Base-by-base conservation (phyloP, 345 rosid species). In the Punica granatum region DNA sequence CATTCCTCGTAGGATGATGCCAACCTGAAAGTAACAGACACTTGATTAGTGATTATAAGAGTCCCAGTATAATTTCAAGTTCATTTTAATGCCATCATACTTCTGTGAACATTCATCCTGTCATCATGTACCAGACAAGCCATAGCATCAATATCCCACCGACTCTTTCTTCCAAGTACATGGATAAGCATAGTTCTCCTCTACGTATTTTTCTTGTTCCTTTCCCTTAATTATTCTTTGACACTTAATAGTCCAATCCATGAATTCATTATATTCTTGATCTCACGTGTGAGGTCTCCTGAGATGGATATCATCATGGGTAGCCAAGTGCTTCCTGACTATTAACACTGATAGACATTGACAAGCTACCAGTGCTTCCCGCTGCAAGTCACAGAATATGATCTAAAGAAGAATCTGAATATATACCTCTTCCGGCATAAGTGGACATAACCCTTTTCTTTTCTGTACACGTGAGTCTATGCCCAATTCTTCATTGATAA, bases 351-450 rank as follows among this genome's bases (percentile, higher is more conserved):
- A 51, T 7, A 51, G 58, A 3, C n/a, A 3, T 51, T 56, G 19
- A 56, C 34, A 28, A 26, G 34, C 61, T 56, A 56, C 34, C 61
- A 56, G 33, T 1, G 32, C 34, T 25, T 56, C 34, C 61, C 13
- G 11, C 18, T 26, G 16, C 3, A 10, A 25, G 18, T 56, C 30
- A 28, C 7, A 26, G 6, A 28, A 28, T 25, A 25, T 25, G 9
- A 26, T 63, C 16, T 25, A 28, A 0, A 19, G 26, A 21, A 34
- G 7, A 1, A 7, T 34, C 6, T 21, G n/a, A 10, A 35, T 25
- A 37, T 71, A 34, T 73, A 95, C 99, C 96, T 92, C 97, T 85
- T 92, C 99, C 60, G 99, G 99, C 92, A 87, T 86, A 53, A 95
- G 89, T 32, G 99, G 98, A 70, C 99, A 95, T 63, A 86, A 83